Evolutionary conservation across 2,329 filamentous ascomycete species (phyloP).

Genomic region (Alternaria sp.): DNA sequence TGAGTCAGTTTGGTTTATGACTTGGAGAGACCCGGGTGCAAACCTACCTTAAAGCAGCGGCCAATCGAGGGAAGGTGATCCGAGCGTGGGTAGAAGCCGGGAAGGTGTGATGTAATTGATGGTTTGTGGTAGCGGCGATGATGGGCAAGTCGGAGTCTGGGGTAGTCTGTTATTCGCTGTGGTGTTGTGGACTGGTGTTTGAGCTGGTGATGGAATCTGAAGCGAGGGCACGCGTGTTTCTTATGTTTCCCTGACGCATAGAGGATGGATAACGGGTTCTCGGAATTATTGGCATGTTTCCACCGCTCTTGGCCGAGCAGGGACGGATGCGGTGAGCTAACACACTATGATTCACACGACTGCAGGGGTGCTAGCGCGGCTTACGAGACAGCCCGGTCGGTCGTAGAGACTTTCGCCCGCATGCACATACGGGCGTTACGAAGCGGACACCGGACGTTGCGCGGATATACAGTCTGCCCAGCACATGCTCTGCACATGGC

Average conservation of each 20-base stretch:
- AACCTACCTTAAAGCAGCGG: slow-evolving; percentile 45
- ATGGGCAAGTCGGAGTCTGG: background rate
- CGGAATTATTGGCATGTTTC: slow-evolving; percentile 39
- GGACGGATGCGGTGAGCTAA: slow-evolving; percentile 27
- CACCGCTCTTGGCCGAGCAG: slow-evolving; percentile 36
- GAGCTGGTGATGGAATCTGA: slow-evolving; percentile 18
- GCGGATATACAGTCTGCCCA: slow-evolving; percentile 15
- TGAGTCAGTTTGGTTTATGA: slow-evolving; percentile 62
- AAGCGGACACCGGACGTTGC: slow-evolving; percentile 17
- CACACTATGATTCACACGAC: slow-evolving; percentile 32
- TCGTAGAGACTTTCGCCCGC: slow-evolving; percentile 18
- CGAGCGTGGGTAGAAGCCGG: slow-evolving; percentile 31
- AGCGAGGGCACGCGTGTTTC: slow-evolving; percentile 38
- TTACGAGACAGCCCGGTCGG: slow-evolving; percentile 14
- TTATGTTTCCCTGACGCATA: slow-evolving; percentile 42
- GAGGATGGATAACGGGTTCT: slow-evolving; percentile 38
- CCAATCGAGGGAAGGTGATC: slow-evolving; percentile 48
- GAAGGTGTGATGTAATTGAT: slow-evolving; percentile 19
- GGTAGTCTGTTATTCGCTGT: background rate
- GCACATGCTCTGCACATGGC: background rate
- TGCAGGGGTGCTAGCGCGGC: slow-evolving; percentile 27
- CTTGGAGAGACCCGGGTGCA: slow-evolving; percentile 39
- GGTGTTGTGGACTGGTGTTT: slow-evolving; percentile 9
- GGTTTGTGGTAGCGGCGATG: background rate
- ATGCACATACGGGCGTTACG: slow-evolving; percentile 17